Percentiles rank a stretch among this genome's conserved stretches.
Conservation (phyloP, 2,329 filamentous ascomycete species). For the Lachnellula subtilissima region DNA sequence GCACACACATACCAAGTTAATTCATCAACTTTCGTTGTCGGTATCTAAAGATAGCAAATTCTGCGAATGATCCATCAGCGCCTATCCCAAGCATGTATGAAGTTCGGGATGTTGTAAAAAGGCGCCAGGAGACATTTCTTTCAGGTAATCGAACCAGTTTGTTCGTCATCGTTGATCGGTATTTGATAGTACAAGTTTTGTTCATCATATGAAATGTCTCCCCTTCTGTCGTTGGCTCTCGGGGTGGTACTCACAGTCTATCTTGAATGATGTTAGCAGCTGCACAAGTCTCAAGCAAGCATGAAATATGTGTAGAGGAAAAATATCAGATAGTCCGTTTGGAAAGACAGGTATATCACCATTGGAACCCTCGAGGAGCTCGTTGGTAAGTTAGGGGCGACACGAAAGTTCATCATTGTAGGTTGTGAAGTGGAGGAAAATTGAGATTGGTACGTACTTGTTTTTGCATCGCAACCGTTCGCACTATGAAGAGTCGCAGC, state of each 20-base stretch:
- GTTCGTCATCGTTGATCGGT: constrained; percentile 34
- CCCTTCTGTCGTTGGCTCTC: background rate
- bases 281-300: background rate
- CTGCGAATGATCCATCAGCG: background rate
- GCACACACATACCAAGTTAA: constrained; percentile 1
- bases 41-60: background rate
- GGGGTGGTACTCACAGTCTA: constrained; percentile 2
- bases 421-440: background rate
- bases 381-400: constrained; percentile 54
- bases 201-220: constrained; percentile 33
- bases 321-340: constrained; percentile 50
- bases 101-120: background rate
- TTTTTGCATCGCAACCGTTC: too few relatives aligned
- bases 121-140: background rate
- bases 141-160: constrained; percentile 38
- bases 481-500: too few relatives aligned
- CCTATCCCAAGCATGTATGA: background rate
- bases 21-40: background rate
- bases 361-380: constrained; percentile 34
- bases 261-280: constrained; percentile 11
- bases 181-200: constrained; percentile 43
- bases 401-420: constrained; percentile 50
- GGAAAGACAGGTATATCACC: constrained; percentile 57
- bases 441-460: background rate
- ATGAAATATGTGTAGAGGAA: background rate